Base-by-base conservation (phyloP, 305 asterid species). In the Solanum hybrid region DNA sequence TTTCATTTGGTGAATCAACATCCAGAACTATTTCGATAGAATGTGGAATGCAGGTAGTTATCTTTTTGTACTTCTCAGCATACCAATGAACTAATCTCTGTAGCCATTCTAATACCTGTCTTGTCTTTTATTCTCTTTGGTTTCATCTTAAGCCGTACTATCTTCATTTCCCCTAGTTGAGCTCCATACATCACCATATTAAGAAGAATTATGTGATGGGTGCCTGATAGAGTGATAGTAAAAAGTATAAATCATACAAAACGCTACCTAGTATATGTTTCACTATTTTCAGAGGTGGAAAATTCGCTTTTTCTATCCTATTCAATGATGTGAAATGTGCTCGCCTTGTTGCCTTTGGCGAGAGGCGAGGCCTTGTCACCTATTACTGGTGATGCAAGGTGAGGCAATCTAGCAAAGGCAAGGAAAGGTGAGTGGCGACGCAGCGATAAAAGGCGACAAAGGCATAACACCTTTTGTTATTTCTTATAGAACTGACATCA, bases 1-100 rank as follows among this genome's bases (percentile, higher is more conserved):
- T 93, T 45, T 92, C 97, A 41, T 97, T 97, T 91, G 99, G 99
- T 85, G 99, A 97, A 96, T 97, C 99, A 79, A 97, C 99, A 88
- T 97, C 99, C 79, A 93, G 99, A 91, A 97, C 99, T 91, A 96
- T 97, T 87, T 97, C 99, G 51, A 96, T 96, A 39, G 99, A 97
- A 95, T 97, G 99, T 91, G 99, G 99, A 90, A 97, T 97, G 99
- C 99, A 97, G 99, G 99, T 95, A 93, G 32, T 12, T 79, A 33
- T 83, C 82, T 70, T 87, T 36, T 61, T 84, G 33, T 77, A 34
- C 38, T 84, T 84, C 75, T 84, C 75, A 51, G 88, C 75, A 29
- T 83, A 83, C 29, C 73, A 73, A 33, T 51, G 38, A 87, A 38
- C 32, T 29, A 45, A 86, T 79, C 84, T 87, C 14, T 38, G 87